Evolutionary conservation across 148 eudicot genomes (phyloP).

Genomic region (Vaccinium macrocarpon): DNA sequence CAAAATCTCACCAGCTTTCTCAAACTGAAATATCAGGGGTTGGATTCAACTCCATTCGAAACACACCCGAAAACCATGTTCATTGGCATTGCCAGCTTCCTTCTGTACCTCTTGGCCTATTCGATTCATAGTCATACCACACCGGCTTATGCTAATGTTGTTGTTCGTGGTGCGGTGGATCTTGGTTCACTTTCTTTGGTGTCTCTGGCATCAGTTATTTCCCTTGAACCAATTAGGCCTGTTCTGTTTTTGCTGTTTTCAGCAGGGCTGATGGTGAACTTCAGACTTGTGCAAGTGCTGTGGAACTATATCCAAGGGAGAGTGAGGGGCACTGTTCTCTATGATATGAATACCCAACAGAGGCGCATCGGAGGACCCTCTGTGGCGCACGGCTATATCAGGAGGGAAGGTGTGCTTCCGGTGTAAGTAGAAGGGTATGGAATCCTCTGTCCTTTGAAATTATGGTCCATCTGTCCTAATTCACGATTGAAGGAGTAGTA

Average conservation of each 20-base stretch:
- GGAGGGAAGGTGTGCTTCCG: neutral
- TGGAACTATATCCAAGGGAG: neutral
- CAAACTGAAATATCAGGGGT: neutral
- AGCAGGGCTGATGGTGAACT: neutral
- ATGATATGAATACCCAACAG: neutral
- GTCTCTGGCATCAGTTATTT: neutral
- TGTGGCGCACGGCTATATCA: neutral
- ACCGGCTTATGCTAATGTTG: neutral
- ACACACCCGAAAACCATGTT: neutral
- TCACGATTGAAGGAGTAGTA: no score
- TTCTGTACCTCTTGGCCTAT: neutral
- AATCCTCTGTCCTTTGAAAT: no score
- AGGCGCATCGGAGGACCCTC: neutral
- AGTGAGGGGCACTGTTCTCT: neutral
- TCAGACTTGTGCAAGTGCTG: neutral
- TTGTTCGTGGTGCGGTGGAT: neutral
- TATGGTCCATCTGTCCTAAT: no score
- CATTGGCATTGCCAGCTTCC: neutral
- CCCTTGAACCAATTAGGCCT: neutral
- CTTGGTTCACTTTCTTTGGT: neutral
- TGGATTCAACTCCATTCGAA: neutral
- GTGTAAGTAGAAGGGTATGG: neutral
- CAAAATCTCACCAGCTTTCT: neutral
- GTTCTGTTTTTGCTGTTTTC: neutral
- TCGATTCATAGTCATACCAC: neutral